phyloP scores from a whole-genome alignment of 805 yeast genomes.

The Hanseniaspora thailandica region DNA sequence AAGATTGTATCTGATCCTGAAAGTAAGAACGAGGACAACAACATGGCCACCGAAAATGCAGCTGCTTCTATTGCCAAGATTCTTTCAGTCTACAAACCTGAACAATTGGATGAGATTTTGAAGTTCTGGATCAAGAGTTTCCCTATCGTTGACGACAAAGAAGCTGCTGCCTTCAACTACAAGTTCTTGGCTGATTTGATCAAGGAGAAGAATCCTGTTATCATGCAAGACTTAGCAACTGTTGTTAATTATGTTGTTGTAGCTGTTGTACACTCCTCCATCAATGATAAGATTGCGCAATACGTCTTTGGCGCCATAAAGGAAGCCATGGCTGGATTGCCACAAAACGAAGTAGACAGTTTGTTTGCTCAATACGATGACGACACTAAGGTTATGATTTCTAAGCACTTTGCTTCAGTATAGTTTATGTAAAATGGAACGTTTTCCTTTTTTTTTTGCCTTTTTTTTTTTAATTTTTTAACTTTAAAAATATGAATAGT shows the following conservation, averaged over 20 bases:
- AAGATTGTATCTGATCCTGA: slow-evolving; percentile 66
- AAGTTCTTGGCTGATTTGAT: slow-evolving; percentile 62
- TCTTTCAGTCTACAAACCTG: slow-evolving; percentile 55
- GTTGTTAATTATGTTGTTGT: slow-evolving; percentile 60
- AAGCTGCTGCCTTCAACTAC: slow-evolving; percentile 79
- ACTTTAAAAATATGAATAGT: no score
- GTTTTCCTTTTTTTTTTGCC: neutral
- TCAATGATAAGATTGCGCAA: slow-evolving; percentile 62
- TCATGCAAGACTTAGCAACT: slow-evolving; percentile 43
- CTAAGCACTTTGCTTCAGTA: slow-evolving; percentile 47
- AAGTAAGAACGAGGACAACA: slow-evolving; percentile 72
- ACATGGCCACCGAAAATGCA: slow-evolving; percentile 78
- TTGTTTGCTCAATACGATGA: slow-evolving; percentile 52
- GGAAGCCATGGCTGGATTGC: slow-evolving; percentile 48
- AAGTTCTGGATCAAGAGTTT: slow-evolving; percentile 69
- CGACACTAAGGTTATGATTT: slow-evolving; percentile 48
- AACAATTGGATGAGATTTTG: slow-evolving; percentile 51
- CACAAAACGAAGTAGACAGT: slow-evolving; percentile 57
- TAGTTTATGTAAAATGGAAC: neutral
- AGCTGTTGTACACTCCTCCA: slow-evolving; percentile 56
- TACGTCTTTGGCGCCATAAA: slow-evolving; percentile 52
- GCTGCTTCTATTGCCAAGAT: slow-evolving; percentile 75
- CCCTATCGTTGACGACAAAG: slow-evolving; percentile 74
- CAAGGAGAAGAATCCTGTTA: slow-evolving; percentile 50
- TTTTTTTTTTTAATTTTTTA: neutral